phyloP scores from a whole-genome alignment of 164 flowering plant species.

The Magnolia changhungtana region DNA sequence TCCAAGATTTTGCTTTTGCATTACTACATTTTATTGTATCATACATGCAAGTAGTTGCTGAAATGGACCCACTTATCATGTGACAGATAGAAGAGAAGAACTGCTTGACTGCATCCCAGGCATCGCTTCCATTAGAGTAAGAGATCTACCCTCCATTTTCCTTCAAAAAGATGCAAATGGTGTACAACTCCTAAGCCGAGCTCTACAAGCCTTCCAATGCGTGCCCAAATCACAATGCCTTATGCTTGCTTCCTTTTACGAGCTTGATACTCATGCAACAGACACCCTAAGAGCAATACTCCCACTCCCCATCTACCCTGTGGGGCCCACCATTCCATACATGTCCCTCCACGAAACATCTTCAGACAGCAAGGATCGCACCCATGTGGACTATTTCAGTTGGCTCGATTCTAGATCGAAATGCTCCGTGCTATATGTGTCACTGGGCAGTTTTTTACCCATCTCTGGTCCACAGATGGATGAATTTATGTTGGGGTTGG shows the following conservation, averaged over 20 bases:
- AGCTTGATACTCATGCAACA: slow-evolving; percentile 41
- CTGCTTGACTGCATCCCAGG: slow-evolving; percentile 50
- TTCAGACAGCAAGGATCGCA: neutral
- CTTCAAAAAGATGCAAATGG: neutral
- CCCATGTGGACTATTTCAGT: slow-evolving; percentile 15
- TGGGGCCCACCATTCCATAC: slow-evolving; percentile 50
- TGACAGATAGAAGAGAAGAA: slow-evolving; percentile 31
- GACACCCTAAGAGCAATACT: slow-evolving; percentile 26
- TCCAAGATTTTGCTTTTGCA: neutral
- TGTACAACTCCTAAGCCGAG: neutral
- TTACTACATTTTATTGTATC: neutral
- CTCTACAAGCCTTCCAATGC: slow-evolving; percentile 11
- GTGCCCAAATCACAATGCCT: slow-evolving; percentile 39
- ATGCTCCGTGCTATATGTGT: slow-evolving; percentile 39
- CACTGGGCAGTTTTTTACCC: slow-evolving; percentile 41
- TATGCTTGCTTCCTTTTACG: slow-evolving; percentile 36
- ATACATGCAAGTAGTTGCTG: neutral
- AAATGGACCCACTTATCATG: too few species aligned
- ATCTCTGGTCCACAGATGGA: slow-evolving; percentile 33
- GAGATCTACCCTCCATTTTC: slow-evolving; percentile 36
- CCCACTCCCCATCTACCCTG: slow-evolving; percentile 32
- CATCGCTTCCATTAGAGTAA: slow-evolving; percentile 30
- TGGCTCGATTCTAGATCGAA: slow-evolving; percentile 48
- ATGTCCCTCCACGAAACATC: neutral
- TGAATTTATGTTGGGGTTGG: slow-evolving; percentile 32